Conservation (phyloP, 257 asterid species). For the Salvia splendens region DNA sequence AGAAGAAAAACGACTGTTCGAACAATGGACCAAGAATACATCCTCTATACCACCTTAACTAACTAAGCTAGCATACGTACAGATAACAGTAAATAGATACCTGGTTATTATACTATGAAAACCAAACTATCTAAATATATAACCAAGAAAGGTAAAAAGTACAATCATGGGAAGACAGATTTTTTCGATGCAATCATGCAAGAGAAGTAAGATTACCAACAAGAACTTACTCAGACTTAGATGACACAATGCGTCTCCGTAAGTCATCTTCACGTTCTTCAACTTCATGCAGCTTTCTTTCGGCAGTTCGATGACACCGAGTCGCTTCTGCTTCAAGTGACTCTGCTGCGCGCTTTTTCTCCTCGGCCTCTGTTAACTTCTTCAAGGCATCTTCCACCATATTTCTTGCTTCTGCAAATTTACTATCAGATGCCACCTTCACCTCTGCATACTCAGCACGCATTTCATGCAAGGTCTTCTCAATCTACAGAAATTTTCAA, state of each 20-base stretch:
- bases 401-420: constrained; percentile 66
- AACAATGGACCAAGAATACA: constrained; percentile 5
- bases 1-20: not conserved
- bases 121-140: constrained; percentile 13
- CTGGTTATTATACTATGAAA: not conserved
- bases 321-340: constrained; percentile 88
- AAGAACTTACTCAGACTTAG: constrained; percentile 76
- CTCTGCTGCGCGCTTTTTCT: constrained; percentile 70
- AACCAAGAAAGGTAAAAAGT: constrained; percentile 11
- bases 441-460: constrained; percentile 88
- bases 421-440: constrained; percentile 72
- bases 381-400: constrained; percentile 72
- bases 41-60: not conserved
- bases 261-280: constrained; percentile 96
- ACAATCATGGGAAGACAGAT: not conserved
- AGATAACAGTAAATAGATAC: constrained; percentile 1
- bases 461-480: constrained; percentile 96
- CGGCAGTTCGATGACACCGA: constrained; percentile 75
- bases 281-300: constrained; percentile 87
- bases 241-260: constrained; percentile 63
- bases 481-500: constrained; percentile 55
- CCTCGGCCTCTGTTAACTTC: constrained; percentile 68
- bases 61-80: not conserved
- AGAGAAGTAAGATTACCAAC: constrained; percentile 24
- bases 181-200: not conserved